Evolutionary conservation across 768 basidiomycete species (phyloP), one percentile per base, ranked within the genome.

Genomic region (Clavaria fumosa): DNA sequence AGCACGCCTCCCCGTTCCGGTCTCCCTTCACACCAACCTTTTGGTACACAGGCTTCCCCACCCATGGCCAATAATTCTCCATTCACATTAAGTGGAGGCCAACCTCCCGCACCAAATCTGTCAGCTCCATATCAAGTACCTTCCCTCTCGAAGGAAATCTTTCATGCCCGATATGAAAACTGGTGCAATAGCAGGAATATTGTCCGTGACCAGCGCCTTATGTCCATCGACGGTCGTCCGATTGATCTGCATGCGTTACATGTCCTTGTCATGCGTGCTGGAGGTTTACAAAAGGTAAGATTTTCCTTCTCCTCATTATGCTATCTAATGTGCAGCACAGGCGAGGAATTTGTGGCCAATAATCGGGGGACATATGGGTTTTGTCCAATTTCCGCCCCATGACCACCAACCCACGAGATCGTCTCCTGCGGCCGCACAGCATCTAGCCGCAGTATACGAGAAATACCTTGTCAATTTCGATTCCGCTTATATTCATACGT

Each of bases 211-310:
- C 42, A 50, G 28, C 60, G 60, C 2, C 40, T 68, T 26, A 41
- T 72, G 47, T 58, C 54, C 23, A 57, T 72, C 26, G 78, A 79
- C 6, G 63, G 62, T 38, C 64, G 70, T 23, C 52, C 43, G 28
- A 67, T 83, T n/a, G 73, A 81, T 49, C 51, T 82, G 21, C 62
- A 74, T 54, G 49, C 51, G 22, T 53, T 84, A 30, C 78, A 83
- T 48, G 52, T 54, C 34, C 53, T 65, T 33, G 78, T 82, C 20
- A 65, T 78, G 53, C 61, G 55, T 23, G 69, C 73, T 49, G 73
- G 72, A 37, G 78, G 78, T 23, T 45, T 50, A 30, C 24, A 39
- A 11, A 63, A 63, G 41, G 77, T 75, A 47, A 47, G 61, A 56
- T 11, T 4, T 24, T 39, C 30, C 21, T 4, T 37, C 27, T 5